Base-by-base conservation (phyloP, 495 filamentous ascomycete species). In the Annulohypoxylon stygium region DNA sequence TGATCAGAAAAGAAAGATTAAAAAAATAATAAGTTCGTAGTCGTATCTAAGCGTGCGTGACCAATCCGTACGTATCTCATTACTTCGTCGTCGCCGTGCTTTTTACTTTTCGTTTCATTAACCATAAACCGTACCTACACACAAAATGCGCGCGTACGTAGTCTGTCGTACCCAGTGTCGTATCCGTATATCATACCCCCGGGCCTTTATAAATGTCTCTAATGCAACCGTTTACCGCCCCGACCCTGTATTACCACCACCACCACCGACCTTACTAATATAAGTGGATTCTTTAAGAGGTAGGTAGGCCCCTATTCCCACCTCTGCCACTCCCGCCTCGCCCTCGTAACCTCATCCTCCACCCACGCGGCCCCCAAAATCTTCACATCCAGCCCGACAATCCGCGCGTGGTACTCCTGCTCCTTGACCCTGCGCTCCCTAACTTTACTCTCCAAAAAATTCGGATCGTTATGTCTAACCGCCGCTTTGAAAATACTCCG, bases 401-500 rank as follows among this genome's bases (percentile, higher is more conserved):
- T 72, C 37, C 77, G 77, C 18, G 53, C 50, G 18, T 73, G 75
- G 51, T 81, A 76, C 18, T 81, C 80, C 16, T 54, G 59, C 58
- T 83, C 70, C 33, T 73, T 82, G 36, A 77, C 76, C 58, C 80
- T 74, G 18, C 86, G 84, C 61, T 87, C 84, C 20, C 76, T 75
- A 43, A 88, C 80, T 65, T 85, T 83, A 50, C 75, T 69, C 67
- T 88, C 85, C 57, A 93, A 76, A 61, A 82, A 85, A 7, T 77
- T 73, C 41, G 88, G 80, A 72, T 94, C 91, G 50, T 88, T 83
- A 16, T 85, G 84, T 63, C 81, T 71, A 55, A 90, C 86, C 2
- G 90, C 90, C 18, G 87, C 83, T 16, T 78, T 74, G 76, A 93
- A 93, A 8, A 90, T 83, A 0, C 83, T 80, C 45, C 92, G 85